Conservation (phyloP, 768 basidiomycete genomes). For the Leucosporidium scottii region DNA sequence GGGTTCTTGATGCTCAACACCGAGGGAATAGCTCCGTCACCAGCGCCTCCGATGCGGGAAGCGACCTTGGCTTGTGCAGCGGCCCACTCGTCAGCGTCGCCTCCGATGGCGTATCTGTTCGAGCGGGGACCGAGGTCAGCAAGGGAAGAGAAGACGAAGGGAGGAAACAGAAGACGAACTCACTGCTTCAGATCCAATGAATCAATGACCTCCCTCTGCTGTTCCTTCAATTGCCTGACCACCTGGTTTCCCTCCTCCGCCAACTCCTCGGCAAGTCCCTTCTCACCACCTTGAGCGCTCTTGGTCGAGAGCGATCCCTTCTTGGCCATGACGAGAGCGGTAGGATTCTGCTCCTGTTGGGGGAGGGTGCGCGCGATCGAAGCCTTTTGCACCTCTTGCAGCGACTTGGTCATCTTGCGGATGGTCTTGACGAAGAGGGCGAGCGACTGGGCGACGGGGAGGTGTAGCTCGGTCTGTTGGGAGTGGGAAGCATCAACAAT, state of each 20-base stretch:
- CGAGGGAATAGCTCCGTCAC: conserved; percentile 9
- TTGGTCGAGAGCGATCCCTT: neutral
- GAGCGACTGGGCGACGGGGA: conserved; percentile 78
- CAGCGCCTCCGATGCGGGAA: neutral
- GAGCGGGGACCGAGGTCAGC: neutral
- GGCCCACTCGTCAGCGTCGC: conserved; percentile 31
- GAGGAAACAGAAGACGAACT: conserved; percentile 42
- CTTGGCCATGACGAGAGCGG: neutral
- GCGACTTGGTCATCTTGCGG: conserved; percentile 60
- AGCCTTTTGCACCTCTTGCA: conserved; percentile 38
- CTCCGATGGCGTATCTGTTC: conserved; percentile 26
- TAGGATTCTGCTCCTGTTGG: conserved; percentile 10
- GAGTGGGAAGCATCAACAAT: neutral
- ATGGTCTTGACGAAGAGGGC: conserved; percentile 87
- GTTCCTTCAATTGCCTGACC: conserved; percentile 44
- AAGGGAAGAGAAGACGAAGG: neutral
- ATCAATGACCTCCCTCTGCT: conserved; percentile 80
- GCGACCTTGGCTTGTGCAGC: conserved; percentile 33
- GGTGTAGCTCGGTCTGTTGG: conserved; percentile 62
- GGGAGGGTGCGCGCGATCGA: conserved; percentile 33
- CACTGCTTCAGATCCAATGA: conserved; percentile 80
- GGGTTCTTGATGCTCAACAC: conserved; percentile 35
- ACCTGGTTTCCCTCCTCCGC: conserved; percentile 68
- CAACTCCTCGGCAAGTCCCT: conserved; percentile 58
- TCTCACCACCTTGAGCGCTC: conserved; percentile 6